Evolutionary conservation across 2,329 filamentous ascomycete genomes (phyloP), one percentile per base, ranked within the genome.

Genomic region (Clarireedia monteithiana): DNA sequence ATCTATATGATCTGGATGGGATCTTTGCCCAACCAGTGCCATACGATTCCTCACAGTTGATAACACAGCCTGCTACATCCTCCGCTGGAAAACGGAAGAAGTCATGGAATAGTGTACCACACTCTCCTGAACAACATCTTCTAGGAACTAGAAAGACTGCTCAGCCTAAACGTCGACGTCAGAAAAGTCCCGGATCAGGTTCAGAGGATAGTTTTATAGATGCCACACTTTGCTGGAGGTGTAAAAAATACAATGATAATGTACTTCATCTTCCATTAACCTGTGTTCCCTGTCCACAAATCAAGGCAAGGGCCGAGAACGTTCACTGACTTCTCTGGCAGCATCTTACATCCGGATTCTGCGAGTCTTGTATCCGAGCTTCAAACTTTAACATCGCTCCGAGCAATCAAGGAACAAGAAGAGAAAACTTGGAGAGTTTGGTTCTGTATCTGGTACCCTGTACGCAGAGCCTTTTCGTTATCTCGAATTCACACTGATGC

Each of bases 391-490:
- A 57, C 24, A 9, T 47, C 7, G 48, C 52, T 48, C 59, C 59
- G 15, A 61, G 59, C 50, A 50, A 42, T 17, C 47, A 49, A 5
- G 57, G 57, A 10, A 61, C 51, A 10, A 48, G 59, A 20, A 54
- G 42, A 14, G 59, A 59, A 26, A 59, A 56, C 24, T 23, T 61
- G 30, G 59, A 61, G 42, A 59, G 51, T 23, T 54, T 61, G n/a
- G 59, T 61, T 17, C 39, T 61, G 24, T 59, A 58, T 30, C 55
- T 61, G 4, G n/a, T 61, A 23, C 59, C 59, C 12, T 53, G 59
- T 58, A 40, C 9, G 51, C 2, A 48, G 7, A 3, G 17, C 20
- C 48, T 36, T 5, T 24, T 23, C 45, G 14, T 12, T 34, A 39
- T 48, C 12, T 4, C 20, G 17, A 27, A 5, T 48, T 20, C 17